phyloP scores from a whole-genome alignment of 75 land plant species.

The Azolla pinnata region DNA sequence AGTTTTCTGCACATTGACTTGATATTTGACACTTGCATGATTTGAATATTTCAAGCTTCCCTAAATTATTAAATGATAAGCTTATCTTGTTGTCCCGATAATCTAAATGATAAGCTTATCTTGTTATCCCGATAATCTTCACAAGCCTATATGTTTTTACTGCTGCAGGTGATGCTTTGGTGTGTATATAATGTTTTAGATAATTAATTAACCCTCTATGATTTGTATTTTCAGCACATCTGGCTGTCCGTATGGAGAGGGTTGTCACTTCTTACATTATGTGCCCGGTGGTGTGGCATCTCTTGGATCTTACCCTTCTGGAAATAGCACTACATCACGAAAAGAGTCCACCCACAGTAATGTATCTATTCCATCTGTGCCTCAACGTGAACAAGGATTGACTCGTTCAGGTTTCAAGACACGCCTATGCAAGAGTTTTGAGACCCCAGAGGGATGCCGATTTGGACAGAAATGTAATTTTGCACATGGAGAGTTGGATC shows the following conservation, averaged over 20 bases:
- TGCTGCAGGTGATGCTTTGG: not conserved
- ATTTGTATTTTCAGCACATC: conserved; percentile 22
- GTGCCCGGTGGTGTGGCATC: conserved; percentile 34
- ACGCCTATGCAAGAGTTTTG: conserved; percentile 32
- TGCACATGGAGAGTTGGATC: conserved; percentile 45
- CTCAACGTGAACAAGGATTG: conserved; percentile 17
- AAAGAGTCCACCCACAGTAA: not conserved
- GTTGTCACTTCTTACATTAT: conserved; percentile 40
- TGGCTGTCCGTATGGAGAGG: conserved; percentile 46
- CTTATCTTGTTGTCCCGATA: too few relatives aligned
- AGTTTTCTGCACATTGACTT: too few relatives aligned
- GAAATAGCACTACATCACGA: not conserved
- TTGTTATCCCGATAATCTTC: too few relatives aligned
- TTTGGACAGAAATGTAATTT: conserved; percentile 44
- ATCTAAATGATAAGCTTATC: too few relatives aligned
- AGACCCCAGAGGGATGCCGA: conserved; percentile 35
- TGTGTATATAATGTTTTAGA: not conserved
- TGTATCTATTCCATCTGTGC: not conserved
- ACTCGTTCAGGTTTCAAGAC: conserved; percentile 31
- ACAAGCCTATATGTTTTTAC: too few relatives aligned
- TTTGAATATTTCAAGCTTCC: too few relatives aligned
- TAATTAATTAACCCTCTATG: not conserved
- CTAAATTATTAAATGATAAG: too few relatives aligned
- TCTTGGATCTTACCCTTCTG: not conserved
- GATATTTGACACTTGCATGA: too few relatives aligned